phyloP scores from a whole-genome alignment of 306 rosid genomes.

The Potentilla sterilis region DNA sequence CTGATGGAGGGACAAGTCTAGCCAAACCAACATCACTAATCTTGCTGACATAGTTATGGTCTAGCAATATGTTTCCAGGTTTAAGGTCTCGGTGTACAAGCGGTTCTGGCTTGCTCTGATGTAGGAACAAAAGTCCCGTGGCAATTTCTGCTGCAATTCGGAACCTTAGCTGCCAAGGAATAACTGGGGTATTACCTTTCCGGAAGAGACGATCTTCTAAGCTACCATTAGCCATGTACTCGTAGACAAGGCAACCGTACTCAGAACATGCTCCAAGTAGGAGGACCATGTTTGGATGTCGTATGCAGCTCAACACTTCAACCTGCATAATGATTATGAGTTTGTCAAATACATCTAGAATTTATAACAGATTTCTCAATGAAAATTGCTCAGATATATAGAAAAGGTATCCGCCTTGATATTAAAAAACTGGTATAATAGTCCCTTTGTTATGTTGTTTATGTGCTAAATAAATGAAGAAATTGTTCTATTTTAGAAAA shows the following conservation, averaged over 20 bases:
- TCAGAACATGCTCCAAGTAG: conserved; percentile 92
- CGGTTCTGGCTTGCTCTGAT: conserved; percentile 79
- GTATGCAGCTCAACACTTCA: conserved; percentile 70
- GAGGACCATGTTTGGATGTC: conserved; percentile 95
- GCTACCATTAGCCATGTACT: conserved; percentile 85
- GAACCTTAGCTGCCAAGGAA: conserved; percentile 81
- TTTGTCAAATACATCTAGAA: neutral
- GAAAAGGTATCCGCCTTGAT: neutral
- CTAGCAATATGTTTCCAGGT: conserved; percentile 83
- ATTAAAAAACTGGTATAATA: neutral
- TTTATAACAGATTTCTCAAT: neutral
- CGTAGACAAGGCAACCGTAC: conserved; percentile 78
- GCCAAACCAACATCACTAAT: conserved; percentile 90
- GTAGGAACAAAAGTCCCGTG: conserved; percentile 79
- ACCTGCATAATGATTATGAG: conserved; percentile 37
- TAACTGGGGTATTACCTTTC: conserved; percentile 41
- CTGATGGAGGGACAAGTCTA: conserved; percentile 83
- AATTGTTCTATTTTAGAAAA: neutral
- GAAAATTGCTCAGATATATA: neutral
- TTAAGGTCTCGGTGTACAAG: conserved; percentile 92
- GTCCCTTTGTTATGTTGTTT: neutral
- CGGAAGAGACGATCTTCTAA: conserved; percentile 78
- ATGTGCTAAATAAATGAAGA: neutral
- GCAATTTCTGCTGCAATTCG: conserved; percentile 82
- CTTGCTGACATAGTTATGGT: conserved; percentile 80